Evolutionary conservation across 257 asterid genomes (phyloP).

Genomic region (Haberlea rhodopensis): DNA sequence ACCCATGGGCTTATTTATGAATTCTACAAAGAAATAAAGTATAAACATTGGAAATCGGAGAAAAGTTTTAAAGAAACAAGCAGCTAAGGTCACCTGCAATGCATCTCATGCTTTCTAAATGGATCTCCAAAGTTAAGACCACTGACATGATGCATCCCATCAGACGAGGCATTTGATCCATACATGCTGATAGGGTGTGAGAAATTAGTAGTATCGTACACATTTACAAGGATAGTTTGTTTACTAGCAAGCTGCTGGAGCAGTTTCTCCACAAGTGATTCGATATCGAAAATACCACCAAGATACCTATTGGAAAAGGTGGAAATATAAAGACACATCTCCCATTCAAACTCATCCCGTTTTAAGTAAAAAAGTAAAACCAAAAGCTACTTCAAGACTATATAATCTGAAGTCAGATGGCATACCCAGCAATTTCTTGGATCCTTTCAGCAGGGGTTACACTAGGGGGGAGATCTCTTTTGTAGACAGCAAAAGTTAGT

Average conservation of each 20-base stretch:
- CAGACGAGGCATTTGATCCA: conserved; percentile 51
- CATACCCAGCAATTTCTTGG: conserved; percentile 83
- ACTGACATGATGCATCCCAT: conserved; percentile 62
- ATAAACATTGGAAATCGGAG: background rate
- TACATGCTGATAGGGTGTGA: conserved; percentile 89
- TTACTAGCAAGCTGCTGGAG: conserved; percentile 99
- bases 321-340: conserved; percentile 5
- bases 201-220: conserved; percentile 70
- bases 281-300: conserved; percentile 96
- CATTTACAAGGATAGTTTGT: conserved; percentile 87
- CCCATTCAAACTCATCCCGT: conserved; percentile 2
- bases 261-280: conserved; percentile 93
- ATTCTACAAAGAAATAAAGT: background rate
- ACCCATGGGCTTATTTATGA: background rate
- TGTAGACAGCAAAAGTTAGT: conserved; percentile 92
- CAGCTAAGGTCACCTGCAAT: conserved; percentile 63
- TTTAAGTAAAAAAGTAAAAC: background rate
- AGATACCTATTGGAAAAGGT: conserved; percentile 66
- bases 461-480: conserved; percentile 62
- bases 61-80: conserved; percentile 5
- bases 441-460: conserved; percentile 75
- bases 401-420: conserved; percentile 11
- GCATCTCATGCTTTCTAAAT: conserved; percentile 92
- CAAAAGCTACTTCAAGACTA: background rate
- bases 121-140: conserved; percentile 95